These are phyloP conservation scores for Nemania bipapillata DNA, from an alignment of 2,329 filamentous ascomycete genomes.

Conservation along the genomic window DNA sequence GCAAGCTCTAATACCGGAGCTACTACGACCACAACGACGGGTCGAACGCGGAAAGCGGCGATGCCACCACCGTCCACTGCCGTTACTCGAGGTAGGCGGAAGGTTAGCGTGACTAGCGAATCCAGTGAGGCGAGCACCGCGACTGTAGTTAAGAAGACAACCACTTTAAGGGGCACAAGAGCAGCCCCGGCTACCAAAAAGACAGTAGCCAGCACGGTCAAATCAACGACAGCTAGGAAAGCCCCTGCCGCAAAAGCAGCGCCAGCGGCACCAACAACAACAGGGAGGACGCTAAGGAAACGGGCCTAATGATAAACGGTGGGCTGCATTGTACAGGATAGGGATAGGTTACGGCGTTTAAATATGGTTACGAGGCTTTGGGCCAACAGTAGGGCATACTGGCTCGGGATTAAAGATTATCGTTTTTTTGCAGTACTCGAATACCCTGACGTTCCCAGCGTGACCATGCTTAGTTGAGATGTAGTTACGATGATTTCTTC, in stretches of 20 bases:
- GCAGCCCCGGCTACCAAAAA: conserved; percentile 59
- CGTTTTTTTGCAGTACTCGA: conserved; percentile 29
- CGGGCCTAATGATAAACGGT: conserved; percentile 53
- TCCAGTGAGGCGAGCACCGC: conserved; percentile 72
- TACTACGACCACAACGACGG: conserved; percentile 47
- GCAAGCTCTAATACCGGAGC: conserved; percentile 54
- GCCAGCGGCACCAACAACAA: conserved; percentile 56
- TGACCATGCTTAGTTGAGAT: conserved; percentile 28
- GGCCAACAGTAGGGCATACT: conserved; percentile 21
- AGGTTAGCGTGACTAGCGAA: conserved; percentile 70
- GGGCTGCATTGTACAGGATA: conserved; percentile 14
- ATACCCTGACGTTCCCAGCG: conserved; percentile 31
- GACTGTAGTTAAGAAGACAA: conserved; percentile 69
- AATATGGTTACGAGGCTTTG: conserved; percentile 21
- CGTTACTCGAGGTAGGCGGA: conserved; percentile 61
- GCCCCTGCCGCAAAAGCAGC: conserved; percentile 57
- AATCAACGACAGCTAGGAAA: conserved; percentile 62
- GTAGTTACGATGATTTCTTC: conserved; percentile 71
- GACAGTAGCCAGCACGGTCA: conserved; percentile 65
- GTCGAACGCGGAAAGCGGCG: conserved; percentile 52
- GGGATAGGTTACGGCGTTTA: conserved; percentile 31
- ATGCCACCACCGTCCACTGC: conserved; percentile 55
- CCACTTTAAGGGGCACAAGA: conserved; percentile 54
- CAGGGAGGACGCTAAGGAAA: conserved; percentile 65
- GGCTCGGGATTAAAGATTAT: conserved; percentile 33